Percentiles rank a stretch among this genome's conserved stretches.
phyloP scores from a whole-genome alignment of 805 yeast genomes.

The Lipomyces chichibuensis region DNA sequence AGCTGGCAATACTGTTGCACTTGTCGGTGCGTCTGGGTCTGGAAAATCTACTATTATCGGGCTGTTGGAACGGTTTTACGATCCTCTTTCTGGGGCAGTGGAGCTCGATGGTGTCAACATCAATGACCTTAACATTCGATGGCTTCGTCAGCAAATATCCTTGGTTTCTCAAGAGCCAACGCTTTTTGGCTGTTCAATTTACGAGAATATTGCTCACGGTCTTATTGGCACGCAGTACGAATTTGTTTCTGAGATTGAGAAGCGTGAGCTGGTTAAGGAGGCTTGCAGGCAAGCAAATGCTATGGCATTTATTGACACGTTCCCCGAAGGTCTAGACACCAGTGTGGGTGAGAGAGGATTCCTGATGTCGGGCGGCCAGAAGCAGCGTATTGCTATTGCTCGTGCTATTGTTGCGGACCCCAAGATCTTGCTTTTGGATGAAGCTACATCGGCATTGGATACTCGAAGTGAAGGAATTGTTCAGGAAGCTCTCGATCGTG shows the following conservation, averaged over 20 bases:
- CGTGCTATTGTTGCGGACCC: conserved; percentile 60
- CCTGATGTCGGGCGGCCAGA: conserved; percentile 68
- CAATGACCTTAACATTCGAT: conserved; percentile 53
- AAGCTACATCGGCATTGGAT: conserved; percentile 68
- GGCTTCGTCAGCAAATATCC: conserved; percentile 57
- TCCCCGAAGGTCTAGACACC: conserved; percentile 58
- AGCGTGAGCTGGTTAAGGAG: conserved; percentile 45
- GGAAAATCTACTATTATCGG: conserved; percentile 53
- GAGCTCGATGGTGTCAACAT: conserved; percentile 54
- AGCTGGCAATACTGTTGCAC: conserved; percentile 81
- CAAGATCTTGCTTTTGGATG: conserved; percentile 58
- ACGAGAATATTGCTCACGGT: conserved; percentile 81
- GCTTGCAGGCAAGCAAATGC: conserved; percentile 60
- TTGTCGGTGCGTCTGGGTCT: conserved; percentile 83
- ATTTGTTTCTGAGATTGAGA: conserved; percentile 45
- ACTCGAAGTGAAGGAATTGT: conserved; percentile 63
- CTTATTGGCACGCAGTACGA: conserved; percentile 45
- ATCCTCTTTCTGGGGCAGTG: conserved; percentile 54
- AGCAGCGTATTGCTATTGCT: conserved; percentile 64
- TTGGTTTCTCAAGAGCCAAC: conserved; percentile 60
- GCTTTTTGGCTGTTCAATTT: conserved; percentile 75
- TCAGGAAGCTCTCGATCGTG: conserved; percentile 51
- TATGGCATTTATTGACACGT: conserved; percentile 50
- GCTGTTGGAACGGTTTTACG: conserved; percentile 59
- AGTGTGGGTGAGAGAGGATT: conserved; percentile 59